Base-by-base conservation (phyloP, 768 basidiomycete species). In the Termitomyces heimii region DNA sequence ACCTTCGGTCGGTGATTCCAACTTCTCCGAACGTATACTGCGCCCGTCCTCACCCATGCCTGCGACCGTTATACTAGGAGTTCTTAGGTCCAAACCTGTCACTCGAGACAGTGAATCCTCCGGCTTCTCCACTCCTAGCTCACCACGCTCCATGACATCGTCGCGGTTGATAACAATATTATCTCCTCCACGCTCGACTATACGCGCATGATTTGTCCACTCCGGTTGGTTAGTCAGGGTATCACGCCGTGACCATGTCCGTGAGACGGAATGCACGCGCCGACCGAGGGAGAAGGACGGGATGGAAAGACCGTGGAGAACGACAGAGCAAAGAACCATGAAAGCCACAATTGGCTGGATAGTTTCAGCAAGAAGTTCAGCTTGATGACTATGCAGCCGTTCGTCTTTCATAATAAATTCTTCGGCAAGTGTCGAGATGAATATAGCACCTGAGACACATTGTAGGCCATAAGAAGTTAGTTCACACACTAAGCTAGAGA, bases 341-440 rank as follows among this genome's bases (percentile, higher is more conserved):
- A 97, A 98, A 1, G 89, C 86, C 12, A 94, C 90, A 62, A 99
- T 92, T 0, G 97, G 97, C 68, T 95, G 90, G 55, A 98, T 94
- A 5, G 84, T 77, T 13, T 85, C 76, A 1, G 83, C 79, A 16
- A 99, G 77, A 14, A 87, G 69, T 54, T 88, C 81, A 9, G 82
- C 74, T 67, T 90, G 86, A 18, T 75, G 75, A 32, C 74, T 72
- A 0, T 86, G 81, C 5, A 82, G 76, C 32, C 72, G 56, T 1
- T 62, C 66, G 4, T 70, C 63, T 13, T 72, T 62, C 24, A 71
- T 81, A 16, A 95, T 79, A 50, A 82, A 73, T 58, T 80, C 75
- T 9, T 81, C 80, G 6, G 92, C 92, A 12, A 92, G 79, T 0
- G 92, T 94, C 12, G 88, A 88, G 58, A 98, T 98, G 76, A 97